Percentiles rank a stretch among this genome's conserved stretches.
Conservation (phyloP, 768 basidiomycete species). For the Macrolepiota albuminosa region DNA sequence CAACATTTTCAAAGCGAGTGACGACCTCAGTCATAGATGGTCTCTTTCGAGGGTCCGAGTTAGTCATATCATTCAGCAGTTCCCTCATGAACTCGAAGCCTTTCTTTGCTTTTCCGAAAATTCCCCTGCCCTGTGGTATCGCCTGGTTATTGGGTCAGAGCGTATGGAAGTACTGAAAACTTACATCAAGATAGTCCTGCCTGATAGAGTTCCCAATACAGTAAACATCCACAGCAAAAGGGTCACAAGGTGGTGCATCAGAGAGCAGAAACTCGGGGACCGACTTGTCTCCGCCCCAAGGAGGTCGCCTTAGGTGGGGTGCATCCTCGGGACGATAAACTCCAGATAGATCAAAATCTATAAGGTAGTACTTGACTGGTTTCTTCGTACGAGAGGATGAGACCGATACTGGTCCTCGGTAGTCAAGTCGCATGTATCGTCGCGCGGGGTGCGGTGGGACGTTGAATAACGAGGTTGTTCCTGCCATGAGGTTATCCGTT, state of each 20-base stretch:
- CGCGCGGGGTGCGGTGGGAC: neutral
- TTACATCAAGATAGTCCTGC: slow-evolving; percentile 11
- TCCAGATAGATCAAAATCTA: slow-evolving; percentile 26
- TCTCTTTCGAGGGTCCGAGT: slow-evolving; percentile 27
- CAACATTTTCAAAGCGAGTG: slow-evolving; percentile 23
- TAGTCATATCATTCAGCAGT: slow-evolving; percentile 29
- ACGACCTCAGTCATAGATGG: slow-evolving; percentile 33
- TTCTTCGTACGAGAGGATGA: slow-evolving; percentile 15
- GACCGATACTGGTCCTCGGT: neutral
- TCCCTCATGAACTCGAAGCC: slow-evolving; percentile 27
- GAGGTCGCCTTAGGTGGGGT: slow-evolving; percentile 16
- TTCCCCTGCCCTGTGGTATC: neutral
- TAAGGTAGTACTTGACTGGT: slow-evolving; percentile 24
- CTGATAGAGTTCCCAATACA: slow-evolving; percentile 30
- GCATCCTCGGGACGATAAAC: slow-evolving; percentile 20
- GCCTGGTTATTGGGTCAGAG: neutral
- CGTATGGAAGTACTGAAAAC: neutral
- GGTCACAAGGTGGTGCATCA: slow-evolving; percentile 19
- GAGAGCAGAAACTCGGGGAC: slow-evolving; percentile 27
- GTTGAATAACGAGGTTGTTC: neutral
- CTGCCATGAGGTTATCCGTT: neutral
- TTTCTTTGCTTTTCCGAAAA: neutral
- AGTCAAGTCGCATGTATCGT: neutral
- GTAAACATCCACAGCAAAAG: slow-evolving; percentile 34
- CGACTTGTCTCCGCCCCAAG: slow-evolving; percentile 35